A percentile compares a stretch with the other conserved stretches of the same genome.
phyloP scores from a whole-genome alignment of 805 yeast genomes.

The Kazachstania kunashirensis region DNA sequence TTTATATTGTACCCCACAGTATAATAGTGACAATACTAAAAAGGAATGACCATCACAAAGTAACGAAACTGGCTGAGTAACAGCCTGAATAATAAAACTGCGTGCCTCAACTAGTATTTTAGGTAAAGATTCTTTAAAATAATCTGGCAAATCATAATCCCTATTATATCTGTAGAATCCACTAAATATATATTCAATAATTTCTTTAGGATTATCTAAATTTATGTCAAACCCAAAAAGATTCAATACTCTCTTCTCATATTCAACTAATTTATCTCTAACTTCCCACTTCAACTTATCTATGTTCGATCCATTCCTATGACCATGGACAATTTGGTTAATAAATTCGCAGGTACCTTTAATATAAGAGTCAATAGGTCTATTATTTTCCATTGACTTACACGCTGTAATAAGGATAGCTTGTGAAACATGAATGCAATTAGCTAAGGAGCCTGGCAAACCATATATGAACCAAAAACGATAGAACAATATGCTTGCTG shows the following conservation, averaged over 20 bases:
- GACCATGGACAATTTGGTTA: constrained; percentile 15
- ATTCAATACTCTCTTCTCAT: constrained; percentile 26
- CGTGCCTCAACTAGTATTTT: constrained; percentile 27
- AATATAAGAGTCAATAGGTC: constrained; percentile 29
- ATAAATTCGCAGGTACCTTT: constrained; percentile 27
- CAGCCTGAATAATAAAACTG: constrained; percentile 28
- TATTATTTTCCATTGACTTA: constrained; percentile 29
- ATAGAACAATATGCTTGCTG: constrained; percentile 28
- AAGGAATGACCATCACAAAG: constrained; percentile 28
- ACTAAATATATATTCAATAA: constrained; percentile 29
- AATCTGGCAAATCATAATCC: constrained; percentile 21
- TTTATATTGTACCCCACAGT: constrained; percentile 26
- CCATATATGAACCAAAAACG: constrained; percentile 29
- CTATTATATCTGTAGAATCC: constrained; percentile 26
- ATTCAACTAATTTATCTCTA: constrained; percentile 27
- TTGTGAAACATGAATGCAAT: constrained; percentile 27
- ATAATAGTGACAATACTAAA: constrained; percentile 23
- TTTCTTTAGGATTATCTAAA: constrained; percentile 28
- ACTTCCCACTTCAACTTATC: constrained; percentile 32
- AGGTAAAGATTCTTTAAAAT: constrained; percentile 24
- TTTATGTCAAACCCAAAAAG: constrained; percentile 29
- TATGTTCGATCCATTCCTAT: constrained; percentile 18
- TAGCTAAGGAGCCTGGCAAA: constrained; percentile 21
- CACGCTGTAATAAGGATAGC: constrained; percentile 31
- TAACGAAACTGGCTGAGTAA: constrained; percentile 30